Evolutionary conservation across 805 yeast species (phyloP).

Genomic region (Starmerella riodocensis): DNA sequence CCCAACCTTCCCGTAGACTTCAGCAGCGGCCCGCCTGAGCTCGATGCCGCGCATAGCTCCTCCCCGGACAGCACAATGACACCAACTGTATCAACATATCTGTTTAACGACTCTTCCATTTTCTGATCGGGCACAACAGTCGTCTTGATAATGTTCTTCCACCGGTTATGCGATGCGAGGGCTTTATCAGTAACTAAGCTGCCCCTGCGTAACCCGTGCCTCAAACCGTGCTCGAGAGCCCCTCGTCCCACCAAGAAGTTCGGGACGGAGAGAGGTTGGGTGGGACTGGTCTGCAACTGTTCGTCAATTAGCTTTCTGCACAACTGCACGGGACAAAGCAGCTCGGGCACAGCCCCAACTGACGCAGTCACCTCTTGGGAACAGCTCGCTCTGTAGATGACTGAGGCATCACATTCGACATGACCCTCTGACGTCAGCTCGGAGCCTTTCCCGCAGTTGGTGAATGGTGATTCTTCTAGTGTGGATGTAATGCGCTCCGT

Average conservation of each 20-base stretch:
- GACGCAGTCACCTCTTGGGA: slow-evolving; percentile 19
- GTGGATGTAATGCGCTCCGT: slow-evolving; percentile 9
- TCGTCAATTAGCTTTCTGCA: slow-evolving; percentile 13
- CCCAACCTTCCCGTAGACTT: slow-evolving; percentile 32
- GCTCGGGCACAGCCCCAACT: slow-evolving; percentile 26
- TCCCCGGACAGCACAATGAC: slow-evolving; percentile 25
- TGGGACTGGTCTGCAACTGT: background rate
- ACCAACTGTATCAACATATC: slow-evolving; percentile 31
- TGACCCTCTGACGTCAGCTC: slow-evolving; percentile 26
- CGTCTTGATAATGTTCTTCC: background rate
- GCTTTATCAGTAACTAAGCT: slow-evolving; percentile 1
- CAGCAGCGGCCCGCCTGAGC: slow-evolving; percentile 32
- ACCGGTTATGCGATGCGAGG: background rate
- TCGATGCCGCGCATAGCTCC: slow-evolving; percentile 26
- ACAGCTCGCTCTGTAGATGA: slow-evolving; percentile 17
- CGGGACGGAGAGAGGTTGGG: slow-evolving; percentile 14
- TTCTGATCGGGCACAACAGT: background rate
- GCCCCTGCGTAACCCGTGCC: background rate
- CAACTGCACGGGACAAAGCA: slow-evolving; percentile 24
- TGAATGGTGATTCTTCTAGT: slow-evolving; percentile 28
- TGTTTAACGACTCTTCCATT: background rate
- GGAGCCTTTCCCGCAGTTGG: slow-evolving; percentile 33
- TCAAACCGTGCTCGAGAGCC: slow-evolving; percentile 23
- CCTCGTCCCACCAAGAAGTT: slow-evolving; percentile 27
- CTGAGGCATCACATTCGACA: slow-evolving; percentile 33